Base-by-base conservation (phyloP, 441 rosid genomes). In the Pelargonium australe region DNA sequence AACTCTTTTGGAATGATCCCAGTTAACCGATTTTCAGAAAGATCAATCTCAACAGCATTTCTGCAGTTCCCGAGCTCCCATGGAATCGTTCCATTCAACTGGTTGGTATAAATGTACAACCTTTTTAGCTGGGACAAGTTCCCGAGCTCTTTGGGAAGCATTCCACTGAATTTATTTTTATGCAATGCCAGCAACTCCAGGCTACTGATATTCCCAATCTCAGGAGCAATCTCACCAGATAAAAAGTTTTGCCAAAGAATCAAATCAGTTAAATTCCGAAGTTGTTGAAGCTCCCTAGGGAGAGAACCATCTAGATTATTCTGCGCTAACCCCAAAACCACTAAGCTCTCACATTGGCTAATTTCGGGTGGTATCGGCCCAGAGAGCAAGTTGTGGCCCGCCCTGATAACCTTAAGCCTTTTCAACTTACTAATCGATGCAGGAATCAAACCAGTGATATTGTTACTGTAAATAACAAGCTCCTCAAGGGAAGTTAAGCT, bases 251-350 rank as follows among this genome's bases (percentile, higher is more conserved):
- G 84, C 97, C 95, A 91, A 4, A 94, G 77, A 73, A 94, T 84
- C 73, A 94, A 76, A 66, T 85, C 94, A 41, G 81, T 80, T 78
- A 94, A 83, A 62, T 78, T 82, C n/a, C 79, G 77, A 31, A 94
- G 90, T 89, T 77, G 81, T 63, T 97, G 97, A 62, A 91, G 69
- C 67, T 91, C 97, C 80, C 78, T 86, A 0, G 99, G 99, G 72
- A 94, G 75, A 71, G 84, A 81, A 40, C 96, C 99, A 49, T 88
- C 90, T 14, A 94, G 77, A 63, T 72, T 44, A 75, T 94, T 94
- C 72, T 91, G 97, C 4, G 99, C 97, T 72, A 94, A 89, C 76
- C 99, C 99, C 51, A 94, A 88, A 69, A 88, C 72, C 79, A 69
- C 41, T 80, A 94, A 77, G 78, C 87, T 86, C 66, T 79, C 83